phyloP scores from a whole-genome alignment of 495 filamentous ascomycete species.

The Hypoxylon subgilvum region DNA sequence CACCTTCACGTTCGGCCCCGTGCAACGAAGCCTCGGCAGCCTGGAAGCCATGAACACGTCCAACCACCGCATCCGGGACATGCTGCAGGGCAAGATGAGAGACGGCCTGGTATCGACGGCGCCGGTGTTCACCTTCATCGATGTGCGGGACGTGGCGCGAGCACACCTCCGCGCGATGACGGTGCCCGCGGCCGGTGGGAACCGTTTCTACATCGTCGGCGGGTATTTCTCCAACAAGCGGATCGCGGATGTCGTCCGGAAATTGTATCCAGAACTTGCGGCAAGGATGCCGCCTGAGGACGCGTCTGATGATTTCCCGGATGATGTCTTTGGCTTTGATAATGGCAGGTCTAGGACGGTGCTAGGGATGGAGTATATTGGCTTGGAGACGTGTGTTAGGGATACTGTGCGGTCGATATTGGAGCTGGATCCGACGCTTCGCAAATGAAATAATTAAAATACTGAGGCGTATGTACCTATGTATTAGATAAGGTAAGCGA shows the following conservation, averaged over 20 bases:
- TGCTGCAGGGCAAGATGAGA: slow-evolving; percentile 44
- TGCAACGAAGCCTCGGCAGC: slow-evolving; percentile 43
- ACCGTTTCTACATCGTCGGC: slow-evolving; percentile 53
- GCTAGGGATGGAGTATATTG: slow-evolving; percentile 48
- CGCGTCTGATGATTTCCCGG: slow-evolving; percentile 45
- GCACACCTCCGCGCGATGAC: slow-evolving; percentile 49
- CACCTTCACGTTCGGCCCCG: slow-evolving; percentile 53
- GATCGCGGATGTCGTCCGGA: slow-evolving; percentile 44
- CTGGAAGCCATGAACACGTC: slow-evolving; percentile 51
- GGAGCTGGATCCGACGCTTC: neutral
- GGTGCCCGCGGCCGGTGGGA: slow-evolving; percentile 46
- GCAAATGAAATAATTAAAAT: too few species aligned
- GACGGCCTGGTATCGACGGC: slow-evolving; percentile 41
- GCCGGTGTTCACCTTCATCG: slow-evolving; percentile 56
- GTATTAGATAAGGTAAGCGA: too few species aligned
- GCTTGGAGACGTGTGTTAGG: slow-evolving; percentile 44
- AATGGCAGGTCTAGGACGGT: slow-evolving; percentile 42
- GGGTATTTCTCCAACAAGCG: slow-evolving; percentile 50
- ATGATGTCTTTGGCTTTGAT: slow-evolving; percentile 47
- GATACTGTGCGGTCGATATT: slow-evolving; percentile 49
- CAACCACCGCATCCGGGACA: slow-evolving; percentile 53
- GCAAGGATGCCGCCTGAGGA: slow-evolving; percentile 37
- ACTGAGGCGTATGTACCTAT: too few species aligned
- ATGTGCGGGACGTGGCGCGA: slow-evolving; percentile 57
- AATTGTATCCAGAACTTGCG: slow-evolving; percentile 32